Base-by-base conservation (phyloP, 1,284 basidiomycete genomes). In the Sanghuangporus weigelae region DNA sequence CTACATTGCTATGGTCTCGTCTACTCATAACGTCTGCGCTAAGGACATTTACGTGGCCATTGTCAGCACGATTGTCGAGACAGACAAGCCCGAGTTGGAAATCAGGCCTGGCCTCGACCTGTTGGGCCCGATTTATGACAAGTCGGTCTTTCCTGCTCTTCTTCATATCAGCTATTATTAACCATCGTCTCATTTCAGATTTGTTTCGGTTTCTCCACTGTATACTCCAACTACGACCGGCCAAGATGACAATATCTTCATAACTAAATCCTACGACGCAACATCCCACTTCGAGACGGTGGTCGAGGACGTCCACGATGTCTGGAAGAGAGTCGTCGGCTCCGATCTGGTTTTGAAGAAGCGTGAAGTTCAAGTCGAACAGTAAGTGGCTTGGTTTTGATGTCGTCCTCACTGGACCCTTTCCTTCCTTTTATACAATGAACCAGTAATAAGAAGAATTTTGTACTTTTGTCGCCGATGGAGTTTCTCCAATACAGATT, bases 221-320 rank as follows among this genome's bases (percentile, higher is more conserved):
- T 98, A 96, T 79, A 92, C 89, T 59, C 96, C 97, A 7, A 93
- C 95, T 8, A 83, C 92, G 40, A 78, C 84, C 53, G 97, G 97
- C 63, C 72, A 82, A 68, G 81, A 84, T 54, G 93, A 96, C 79
- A 91, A 94, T 72, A 92, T 99, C 74, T 99, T 93, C 80, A 89
- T 99, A 79, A 98, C 97, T 63, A 92, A 92, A 64, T 98, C 95
- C 7, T 98, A 98, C 77, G 97, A 99, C 75, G 95, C 97, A 11
- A 98, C 97, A 8, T 96, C 93, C 57, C 97, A 99, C 80, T 99
- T 99, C 73, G 97, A 99, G 83, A 98, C 96, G 46, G 95, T 96
- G 61, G 93, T 95, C 48, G 93, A 96, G 63, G 95, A 97, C 68
- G 96, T 98, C 49, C 87, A 90, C 67, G 90, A 96, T 75, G 92